Evolutionary conservation across 192 early-diverging fungal genomes (phyloP), one percentile per base, ranked within the genome.

Genomic region (Backusella psychrophila): DNA sequence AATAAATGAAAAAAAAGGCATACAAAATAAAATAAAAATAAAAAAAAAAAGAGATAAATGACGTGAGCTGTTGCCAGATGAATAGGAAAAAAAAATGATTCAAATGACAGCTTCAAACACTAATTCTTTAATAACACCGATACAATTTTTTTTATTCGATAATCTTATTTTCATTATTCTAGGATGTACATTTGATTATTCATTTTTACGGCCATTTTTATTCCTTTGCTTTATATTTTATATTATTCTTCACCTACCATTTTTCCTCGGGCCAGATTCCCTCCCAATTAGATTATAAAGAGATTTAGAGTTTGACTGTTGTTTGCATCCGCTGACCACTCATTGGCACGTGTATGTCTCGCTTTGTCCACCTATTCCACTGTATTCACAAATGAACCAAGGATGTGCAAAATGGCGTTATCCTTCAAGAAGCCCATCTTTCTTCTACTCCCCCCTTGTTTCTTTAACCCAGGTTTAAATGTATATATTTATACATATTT

Each of bases 331-430:
- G 56, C 56, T 63, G 56, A 63, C 56, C 56, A 23, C 26, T 4
- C 23, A 63, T 63, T 23, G 56, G 56, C 56, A 63, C 56, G 56
- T 63, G 56, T 63, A 63, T 4, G 23, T 63, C 56, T 63, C 56
- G 56, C 56, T 63, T 63, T 63, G 56, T 63, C 56, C 56, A 63
- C 56, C 21, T 63, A 63, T 63, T 63, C 56, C 56, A 63, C 56
- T 69, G n/a, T 69, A 35, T 39, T 39, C 35, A 67, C 34, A 67
- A 35, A 35, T 36, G 66, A 35, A 67, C 31, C 29, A 35, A 67
- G 66, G 34, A 67, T 35, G 66, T 35, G 66, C 9, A 17, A 67
- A 67, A 69, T 69, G 34, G 38, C n/a, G 66, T 68, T 68, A 68
- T 36, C 7, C 29, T 68, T 15, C 66, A 67, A 35, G 34, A 67